A percentile compares a stretch with the other conserved stretches of the same genome.
Conservation (phyloP, 1,284 basidiomycete genomes). For the Pseudozyma hubeiensis region DNA sequence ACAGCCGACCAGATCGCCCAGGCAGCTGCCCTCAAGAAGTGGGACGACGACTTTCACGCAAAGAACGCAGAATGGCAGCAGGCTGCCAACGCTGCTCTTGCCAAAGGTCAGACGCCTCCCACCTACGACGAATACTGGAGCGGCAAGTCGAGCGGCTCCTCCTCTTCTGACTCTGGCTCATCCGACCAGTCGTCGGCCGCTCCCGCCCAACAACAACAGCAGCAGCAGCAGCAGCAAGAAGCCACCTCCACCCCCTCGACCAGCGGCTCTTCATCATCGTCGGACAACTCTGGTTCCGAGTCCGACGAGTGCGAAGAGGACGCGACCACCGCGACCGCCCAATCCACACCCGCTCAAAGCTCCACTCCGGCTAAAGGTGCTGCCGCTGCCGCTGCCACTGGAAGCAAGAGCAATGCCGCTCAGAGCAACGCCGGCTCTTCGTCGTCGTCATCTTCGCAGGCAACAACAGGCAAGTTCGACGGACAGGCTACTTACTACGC, state of each 20-base stretch:
- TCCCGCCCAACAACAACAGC: constrained; percentile 9
- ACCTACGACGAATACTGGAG: constrained; percentile 47
- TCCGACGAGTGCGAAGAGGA: constrained; percentile 29
- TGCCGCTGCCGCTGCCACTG: constrained; percentile 26
- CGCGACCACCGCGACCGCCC: constrained; percentile 2
- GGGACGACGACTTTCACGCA: constrained; percentile 48
- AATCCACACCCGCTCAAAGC: neutral
- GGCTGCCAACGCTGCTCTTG: constrained; percentile 49
- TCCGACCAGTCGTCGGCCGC: constrained; percentile 24
- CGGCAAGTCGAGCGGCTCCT: constrained; percentile 28
- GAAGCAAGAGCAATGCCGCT: constrained; percentile 37
- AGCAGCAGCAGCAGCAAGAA: constrained; percentile 7
- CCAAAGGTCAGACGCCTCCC: constrained; percentile 49
- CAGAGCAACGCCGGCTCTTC: constrained; percentile 41
- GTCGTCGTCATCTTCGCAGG: constrained; percentile 67
- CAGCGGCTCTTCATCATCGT: constrained; percentile 2
- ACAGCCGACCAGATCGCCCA: constrained; percentile 43
- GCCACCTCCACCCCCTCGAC: neutral
- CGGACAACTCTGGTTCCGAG: constrained; percentile 18
- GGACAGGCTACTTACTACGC: constrained; percentile 64
- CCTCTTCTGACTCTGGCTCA: constrained; percentile 66
- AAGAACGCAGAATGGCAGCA: constrained; percentile 58
- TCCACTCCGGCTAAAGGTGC: constrained; percentile 13
- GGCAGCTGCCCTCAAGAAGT: constrained; percentile 38
- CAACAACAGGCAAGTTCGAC: constrained; percentile 59